Conservation (phyloP, 2,329 filamentous ascomycete species). For the Lomentospora prolificans region DNA sequence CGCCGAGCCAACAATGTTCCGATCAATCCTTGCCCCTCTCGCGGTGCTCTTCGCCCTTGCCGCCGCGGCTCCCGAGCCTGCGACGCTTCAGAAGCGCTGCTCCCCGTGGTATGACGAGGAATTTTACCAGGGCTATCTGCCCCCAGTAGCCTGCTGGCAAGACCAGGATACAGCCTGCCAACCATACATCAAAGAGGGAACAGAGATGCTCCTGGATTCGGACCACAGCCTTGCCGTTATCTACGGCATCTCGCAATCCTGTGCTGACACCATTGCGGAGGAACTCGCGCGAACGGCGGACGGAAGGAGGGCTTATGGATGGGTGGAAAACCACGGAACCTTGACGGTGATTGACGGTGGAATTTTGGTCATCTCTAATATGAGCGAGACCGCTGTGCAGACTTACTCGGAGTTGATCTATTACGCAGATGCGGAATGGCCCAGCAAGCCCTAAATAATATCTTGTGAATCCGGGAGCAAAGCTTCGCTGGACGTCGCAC, state of each 20-base stretch:
- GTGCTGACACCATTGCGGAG: slow-evolving; percentile 15
- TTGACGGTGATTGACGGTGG: slow-evolving; percentile 13
- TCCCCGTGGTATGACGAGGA: slow-evolving; percentile 15
- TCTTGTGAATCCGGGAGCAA: no score
- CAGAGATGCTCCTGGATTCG: slow-evolving; percentile 15
- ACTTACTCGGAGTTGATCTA: slow-evolving; percentile 4
- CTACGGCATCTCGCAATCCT: slow-evolving; percentile 14
- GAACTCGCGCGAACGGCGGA: slow-evolving; percentile 15
- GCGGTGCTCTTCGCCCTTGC: neutral
- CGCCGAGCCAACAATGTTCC: neutral
- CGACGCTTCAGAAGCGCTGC: slow-evolving; percentile 15
- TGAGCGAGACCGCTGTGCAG: slow-evolving; percentile 13
- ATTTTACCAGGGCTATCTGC: slow-evolving; percentile 14
- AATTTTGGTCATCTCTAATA: slow-evolving; percentile 16
- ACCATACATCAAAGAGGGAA: slow-evolving; percentile 11
- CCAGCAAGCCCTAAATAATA: neutral
- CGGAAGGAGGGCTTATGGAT: slow-evolving; percentile 17
- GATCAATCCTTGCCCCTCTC: neutral
- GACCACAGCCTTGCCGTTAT: slow-evolving; percentile 14
- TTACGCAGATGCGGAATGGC: neutral
- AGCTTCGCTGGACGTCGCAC: no score
- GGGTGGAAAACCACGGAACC: slow-evolving; percentile 14
- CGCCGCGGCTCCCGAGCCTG: neutral
- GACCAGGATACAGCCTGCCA: slow-evolving; percentile 15
- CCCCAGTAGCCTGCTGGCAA: slow-evolving; percentile 19